phyloP scores from a whole-genome alignment of 345 rosid species.

The Eucalyptus coolabah region DNA sequence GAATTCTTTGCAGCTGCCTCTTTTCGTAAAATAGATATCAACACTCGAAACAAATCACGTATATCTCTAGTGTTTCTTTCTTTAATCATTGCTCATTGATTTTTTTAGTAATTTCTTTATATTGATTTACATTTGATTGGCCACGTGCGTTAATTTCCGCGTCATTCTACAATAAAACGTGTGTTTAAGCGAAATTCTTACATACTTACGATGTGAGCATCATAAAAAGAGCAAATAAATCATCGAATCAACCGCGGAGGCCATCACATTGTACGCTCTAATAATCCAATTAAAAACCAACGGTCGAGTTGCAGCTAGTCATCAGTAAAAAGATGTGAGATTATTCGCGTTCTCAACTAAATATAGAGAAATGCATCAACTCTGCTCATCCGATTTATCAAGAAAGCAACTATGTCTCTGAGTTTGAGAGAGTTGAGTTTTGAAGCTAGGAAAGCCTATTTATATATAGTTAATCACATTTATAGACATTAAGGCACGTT shows the following conservation, averaged over 20 bases:
- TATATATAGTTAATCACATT: not conserved
- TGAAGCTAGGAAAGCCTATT: not conserved
- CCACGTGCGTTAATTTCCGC: too few relatives aligned
- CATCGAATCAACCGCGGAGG: too few relatives aligned
- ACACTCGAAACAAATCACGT: fast-evolving
- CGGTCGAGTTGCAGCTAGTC: not conserved
- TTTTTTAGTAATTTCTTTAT: too few relatives aligned
- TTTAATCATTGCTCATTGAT: too few relatives aligned
- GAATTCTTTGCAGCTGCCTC: too few relatives aligned
- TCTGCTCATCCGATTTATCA: not conserved
- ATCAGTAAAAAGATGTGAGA: not conserved
- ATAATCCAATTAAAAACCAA: not conserved
- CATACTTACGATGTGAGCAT: too few relatives aligned
- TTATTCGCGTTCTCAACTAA: not conserved
- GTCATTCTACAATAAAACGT: too few relatives aligned
- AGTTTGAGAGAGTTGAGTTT: not conserved
- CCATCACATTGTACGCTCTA: not conserved
- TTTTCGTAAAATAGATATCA: too few relatives aligned
- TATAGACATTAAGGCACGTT: not conserved
- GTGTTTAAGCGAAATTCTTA: too few relatives aligned
- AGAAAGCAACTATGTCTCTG: not conserved
- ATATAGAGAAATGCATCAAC: not conserved
- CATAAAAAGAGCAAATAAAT: too few relatives aligned
- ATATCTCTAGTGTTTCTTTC: too few relatives aligned
- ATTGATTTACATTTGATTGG: too few relatives aligned